Conservation (phyloP, 345 rosid genomes). For the Eutrema yunnanense region DNA sequence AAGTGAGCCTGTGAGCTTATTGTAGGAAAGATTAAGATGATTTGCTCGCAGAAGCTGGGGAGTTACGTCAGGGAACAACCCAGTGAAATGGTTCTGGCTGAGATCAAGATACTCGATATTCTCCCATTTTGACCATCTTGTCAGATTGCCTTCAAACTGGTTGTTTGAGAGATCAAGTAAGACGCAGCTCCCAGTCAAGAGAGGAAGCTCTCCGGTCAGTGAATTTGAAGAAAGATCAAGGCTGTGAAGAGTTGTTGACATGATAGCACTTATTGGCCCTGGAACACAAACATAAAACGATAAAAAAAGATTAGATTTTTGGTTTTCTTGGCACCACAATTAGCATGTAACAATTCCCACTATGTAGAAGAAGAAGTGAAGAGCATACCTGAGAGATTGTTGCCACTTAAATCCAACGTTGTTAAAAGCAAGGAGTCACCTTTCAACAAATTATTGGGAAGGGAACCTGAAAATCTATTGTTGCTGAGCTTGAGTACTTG, state of each 20-base stretch:
- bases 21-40: constrained; percentile 80
- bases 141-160: constrained; percentile 70
- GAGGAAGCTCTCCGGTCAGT: constrained; percentile 81
- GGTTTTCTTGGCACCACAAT: not conserved
- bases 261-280: constrained; percentile 71
- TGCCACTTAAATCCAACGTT: constrained; percentile 81
- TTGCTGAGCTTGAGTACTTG: constrained; percentile 87
- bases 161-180: constrained; percentile 88
- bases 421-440: constrained; percentile 82
- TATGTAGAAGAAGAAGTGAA: not conserved
- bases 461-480: constrained; percentile 73
- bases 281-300: constrained; percentile 27
- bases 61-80: constrained; percentile 65
- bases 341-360: not conserved
- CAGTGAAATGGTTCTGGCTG: constrained; percentile 70
- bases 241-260: constrained; percentile 65
- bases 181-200: constrained; percentile 71
- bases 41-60: constrained; percentile 83
- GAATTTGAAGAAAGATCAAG: constrained; percentile 82
- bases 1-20: constrained; percentile 60
- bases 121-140: constrained; percentile 75
- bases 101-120: constrained; percentile 82
- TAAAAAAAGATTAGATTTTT: not conserved
- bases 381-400: constrained; percentile 82
- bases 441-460: constrained; percentile 79